Evolutionary conservation across 805 yeast genomes (phyloP), one percentile per base, ranked within the genome.

Genomic region (Kuraishia molischiana): DNA sequence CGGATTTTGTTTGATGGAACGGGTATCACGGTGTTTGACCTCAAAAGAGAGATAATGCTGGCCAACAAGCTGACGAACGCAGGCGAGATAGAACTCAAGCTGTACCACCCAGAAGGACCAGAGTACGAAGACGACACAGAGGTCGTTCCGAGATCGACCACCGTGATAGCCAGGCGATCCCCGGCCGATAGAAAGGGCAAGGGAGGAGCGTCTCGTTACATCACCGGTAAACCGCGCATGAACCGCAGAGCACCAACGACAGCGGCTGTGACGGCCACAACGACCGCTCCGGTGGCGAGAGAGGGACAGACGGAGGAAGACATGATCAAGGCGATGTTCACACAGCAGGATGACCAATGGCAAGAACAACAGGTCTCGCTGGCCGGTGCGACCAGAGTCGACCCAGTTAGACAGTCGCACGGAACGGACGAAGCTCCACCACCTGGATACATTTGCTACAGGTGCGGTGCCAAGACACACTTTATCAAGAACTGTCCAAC

Each of bases 401-500:
- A 58, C 26, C 42, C 40, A 8, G 40, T 42, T 4, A 44, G 53
- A 38, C 17, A 30, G 10, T 39, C 48, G 5, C 56, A 67, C 46
- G 51, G 56, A 5, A 57, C 62, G 3, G 95, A 85, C 40, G 89
- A 81, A 46, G 70, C 74, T 5, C 96, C 96, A 8, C 98, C 98
- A 1, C 90, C 95, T 5, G 95, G 95, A 1, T 92, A 92, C 51
- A 82, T 90, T 54, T 92, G 99, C 58, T 90, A 92, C 56, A 70
- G 96, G 53, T 92, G 99, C 64, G 97, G 97, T 36, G 85, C 84
- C 21, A 85, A 86, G 58, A 92, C 86, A 40, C 99, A 92, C 58
- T 90, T 95, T 87, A 90, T 92, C 42, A 84, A 83, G 53, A 85
- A 87, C 50, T 92, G 99, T 65, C 98, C 99, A 0, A 85, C 95